Evolutionary conservation across 257 asterid genomes (phyloP).

Genomic region (Knoxia roxburghii): DNA sequence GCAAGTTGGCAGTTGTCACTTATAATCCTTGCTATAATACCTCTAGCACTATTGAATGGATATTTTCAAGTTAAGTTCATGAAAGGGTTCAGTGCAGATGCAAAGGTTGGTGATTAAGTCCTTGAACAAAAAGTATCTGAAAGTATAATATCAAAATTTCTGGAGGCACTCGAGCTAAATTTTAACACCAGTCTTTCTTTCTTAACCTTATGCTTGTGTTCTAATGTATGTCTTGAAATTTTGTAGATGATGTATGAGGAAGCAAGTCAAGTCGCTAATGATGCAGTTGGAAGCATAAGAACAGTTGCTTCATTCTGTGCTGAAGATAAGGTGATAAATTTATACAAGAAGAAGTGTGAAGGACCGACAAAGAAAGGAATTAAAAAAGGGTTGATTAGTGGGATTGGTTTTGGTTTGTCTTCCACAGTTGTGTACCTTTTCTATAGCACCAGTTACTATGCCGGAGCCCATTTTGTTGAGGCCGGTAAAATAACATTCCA

Average conservation of each 20-base stretch:
- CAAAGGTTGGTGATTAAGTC: constrained; percentile 44
- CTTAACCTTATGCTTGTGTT: background rate
- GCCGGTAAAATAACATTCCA: constrained; percentile 60
- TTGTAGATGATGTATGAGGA: constrained; percentile 72
- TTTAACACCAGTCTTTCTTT: background rate
- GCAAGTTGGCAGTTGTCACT: constrained; percentile 83
- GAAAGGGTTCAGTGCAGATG: constrained; percentile 77
- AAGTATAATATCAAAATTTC: too few species aligned
- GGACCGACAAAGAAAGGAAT: constrained; percentile 64
- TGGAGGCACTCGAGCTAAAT: too few species aligned
- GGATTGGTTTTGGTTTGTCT: constrained; percentile 72
- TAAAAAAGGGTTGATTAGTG: constrained; percentile 64
- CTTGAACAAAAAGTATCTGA: too few species aligned
- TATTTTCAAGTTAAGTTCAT: constrained; percentile 53
- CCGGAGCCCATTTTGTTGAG: constrained; percentile 73
- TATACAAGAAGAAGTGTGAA: constrained; percentile 67
- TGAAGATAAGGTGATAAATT: constrained; percentile 67
- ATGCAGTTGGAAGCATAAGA: constrained; percentile 80
- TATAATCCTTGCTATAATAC: constrained; percentile 59
- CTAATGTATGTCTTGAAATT: background rate
- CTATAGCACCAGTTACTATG: constrained; percentile 78
- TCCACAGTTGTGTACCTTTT: constrained; percentile 49
- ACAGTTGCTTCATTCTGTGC: constrained; percentile 95
- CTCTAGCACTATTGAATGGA: constrained; percentile 58
- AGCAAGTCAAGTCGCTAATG: constrained; percentile 86